Conservation (phyloP, 148 eudicot genomes). For the Amaranthus hypochondriacus region DNA sequence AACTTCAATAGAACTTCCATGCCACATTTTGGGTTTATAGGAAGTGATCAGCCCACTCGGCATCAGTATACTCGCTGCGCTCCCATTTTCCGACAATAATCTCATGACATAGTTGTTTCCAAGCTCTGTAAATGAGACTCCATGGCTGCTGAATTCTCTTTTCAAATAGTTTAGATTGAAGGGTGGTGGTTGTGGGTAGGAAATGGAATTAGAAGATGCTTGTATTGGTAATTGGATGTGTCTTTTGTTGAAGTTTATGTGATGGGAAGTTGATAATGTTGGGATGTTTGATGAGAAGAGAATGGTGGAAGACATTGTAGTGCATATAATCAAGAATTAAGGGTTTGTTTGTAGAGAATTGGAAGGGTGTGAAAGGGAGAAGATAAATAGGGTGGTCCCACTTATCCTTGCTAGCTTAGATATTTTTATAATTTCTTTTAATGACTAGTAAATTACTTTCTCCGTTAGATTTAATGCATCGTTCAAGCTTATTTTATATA, state of each 20-base stretch:
- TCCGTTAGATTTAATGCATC: no score
- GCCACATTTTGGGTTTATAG: slow-evolving; percentile 82
- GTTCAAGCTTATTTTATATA: no score
- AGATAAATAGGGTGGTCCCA: slow-evolving; percentile 5
- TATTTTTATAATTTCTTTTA: no score
- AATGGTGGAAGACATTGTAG: slow-evolving; percentile 36
- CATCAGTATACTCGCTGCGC: slow-evolving; percentile 58
- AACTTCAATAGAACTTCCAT: slow-evolving; percentile 68
- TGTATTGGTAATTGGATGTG: slow-evolving; percentile 23
- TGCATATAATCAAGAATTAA: not conserved
- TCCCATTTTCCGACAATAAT: slow-evolving; percentile 65
- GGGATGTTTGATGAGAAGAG: slow-evolving; percentile 36
- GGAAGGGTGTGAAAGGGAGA: slow-evolving; percentile 4
- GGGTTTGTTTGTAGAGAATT: not conserved
- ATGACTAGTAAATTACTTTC: no score
- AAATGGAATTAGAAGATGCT: slow-evolving; percentile 34
- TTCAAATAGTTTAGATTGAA: slow-evolving; percentile 46
- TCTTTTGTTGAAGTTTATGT: slow-evolving; percentile 27
- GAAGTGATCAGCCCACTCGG: slow-evolving; percentile 84
- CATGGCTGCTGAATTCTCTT: slow-evolving; percentile 56
- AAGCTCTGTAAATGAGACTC: slow-evolving; percentile 53
- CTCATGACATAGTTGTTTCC: slow-evolving; percentile 53
- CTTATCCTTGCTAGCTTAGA: slow-evolving; percentile 16
- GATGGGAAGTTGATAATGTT: slow-evolving; percentile 23
- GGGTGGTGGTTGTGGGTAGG: slow-evolving; percentile 27